phyloP scores from a whole-genome alignment of 2,329 filamentous ascomycete species.

The Trichoderma sp. region DNA sequence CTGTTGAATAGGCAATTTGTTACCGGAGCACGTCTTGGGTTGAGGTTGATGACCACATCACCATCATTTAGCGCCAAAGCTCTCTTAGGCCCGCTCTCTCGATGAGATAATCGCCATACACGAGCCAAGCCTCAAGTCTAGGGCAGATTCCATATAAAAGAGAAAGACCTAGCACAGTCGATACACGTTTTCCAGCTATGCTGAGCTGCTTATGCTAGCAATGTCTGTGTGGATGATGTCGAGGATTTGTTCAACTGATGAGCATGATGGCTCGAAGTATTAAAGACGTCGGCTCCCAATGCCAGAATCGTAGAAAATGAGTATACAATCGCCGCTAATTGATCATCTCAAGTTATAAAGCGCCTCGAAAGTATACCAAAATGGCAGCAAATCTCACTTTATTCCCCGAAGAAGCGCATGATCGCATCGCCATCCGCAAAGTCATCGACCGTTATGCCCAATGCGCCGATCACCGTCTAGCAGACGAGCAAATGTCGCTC shows the following conservation, averaged over 20 bases:
- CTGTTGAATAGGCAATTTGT: not conserved
- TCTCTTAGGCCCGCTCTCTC: not conserved
- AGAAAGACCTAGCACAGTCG: not conserved
- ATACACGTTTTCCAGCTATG: not conserved
- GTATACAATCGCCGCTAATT: not conserved
- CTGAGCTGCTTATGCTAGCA: slow-evolving; percentile 2
- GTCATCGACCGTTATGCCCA: slow-evolving; percentile 14
- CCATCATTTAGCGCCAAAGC: not conserved
- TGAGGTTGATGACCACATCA: not conserved
- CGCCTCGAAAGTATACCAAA: not conserved
- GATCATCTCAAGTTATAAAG: not conserved
- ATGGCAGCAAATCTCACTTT: slow-evolving; percentile 2
- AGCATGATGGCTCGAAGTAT: not conserved
- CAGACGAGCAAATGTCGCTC: slow-evolving; percentile 15
- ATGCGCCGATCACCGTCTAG: slow-evolving; percentile 11
- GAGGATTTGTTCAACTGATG: not conserved
- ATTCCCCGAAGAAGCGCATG: not conserved
- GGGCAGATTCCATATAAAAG: not conserved
- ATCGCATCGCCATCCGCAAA: slow-evolving; percentile 9
- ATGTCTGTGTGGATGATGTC: not conserved
- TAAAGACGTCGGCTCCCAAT: not conserved
- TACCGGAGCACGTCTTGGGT: not conserved
- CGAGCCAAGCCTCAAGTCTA: not conserved
- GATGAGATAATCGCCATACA: not conserved
- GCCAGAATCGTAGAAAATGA: rapidly evolving